Percentiles rank a stretch among this genome's conserved stretches.
Evolutionary conservation across 2,329 filamentous ascomycete genomes (phyloP).

Genomic region (Podosphaera leucotricha): DNA sequence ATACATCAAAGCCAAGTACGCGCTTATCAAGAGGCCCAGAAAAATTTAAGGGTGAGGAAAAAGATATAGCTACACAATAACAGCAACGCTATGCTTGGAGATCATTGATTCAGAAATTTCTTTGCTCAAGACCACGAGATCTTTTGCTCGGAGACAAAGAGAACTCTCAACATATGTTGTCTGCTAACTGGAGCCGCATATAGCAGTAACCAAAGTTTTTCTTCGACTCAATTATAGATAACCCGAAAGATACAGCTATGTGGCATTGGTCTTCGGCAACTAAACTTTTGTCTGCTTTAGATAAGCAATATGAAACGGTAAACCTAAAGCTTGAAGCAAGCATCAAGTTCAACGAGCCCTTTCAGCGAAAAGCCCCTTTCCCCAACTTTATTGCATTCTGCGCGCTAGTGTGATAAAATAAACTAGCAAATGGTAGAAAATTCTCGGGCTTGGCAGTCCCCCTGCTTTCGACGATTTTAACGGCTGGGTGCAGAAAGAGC

Average conservation of each 20-base stretch:
- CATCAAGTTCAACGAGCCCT: not conserved
- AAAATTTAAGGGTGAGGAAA: too few species aligned
- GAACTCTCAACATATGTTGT: too few species aligned
- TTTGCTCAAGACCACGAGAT: too few species aligned
- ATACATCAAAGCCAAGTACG: too few species aligned
- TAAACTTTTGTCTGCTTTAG: not conserved
- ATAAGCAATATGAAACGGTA: not conserved
- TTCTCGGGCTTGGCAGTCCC: not conserved
- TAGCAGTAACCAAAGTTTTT: not conserved
- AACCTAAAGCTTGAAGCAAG: not conserved
- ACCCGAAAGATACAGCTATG: not conserved
- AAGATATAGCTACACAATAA: too few species aligned
- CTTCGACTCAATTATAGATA: not conserved
- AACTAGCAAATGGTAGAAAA: not conserved
- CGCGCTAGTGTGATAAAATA: not conserved
- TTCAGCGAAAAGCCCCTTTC: not conserved
- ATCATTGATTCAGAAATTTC: too few species aligned
- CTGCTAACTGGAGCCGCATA: too few species aligned
- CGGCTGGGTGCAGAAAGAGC: not conserved
- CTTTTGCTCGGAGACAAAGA: too few species aligned
- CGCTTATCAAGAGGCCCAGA: too few species aligned
- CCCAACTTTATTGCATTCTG: not conserved
- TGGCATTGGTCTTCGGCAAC: not conserved
- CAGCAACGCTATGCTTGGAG: too few species aligned
- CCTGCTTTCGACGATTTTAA: not conserved